Conservation (phyloP, 176 grass and related monocot genomes). For the Carex kokanica region DNA sequence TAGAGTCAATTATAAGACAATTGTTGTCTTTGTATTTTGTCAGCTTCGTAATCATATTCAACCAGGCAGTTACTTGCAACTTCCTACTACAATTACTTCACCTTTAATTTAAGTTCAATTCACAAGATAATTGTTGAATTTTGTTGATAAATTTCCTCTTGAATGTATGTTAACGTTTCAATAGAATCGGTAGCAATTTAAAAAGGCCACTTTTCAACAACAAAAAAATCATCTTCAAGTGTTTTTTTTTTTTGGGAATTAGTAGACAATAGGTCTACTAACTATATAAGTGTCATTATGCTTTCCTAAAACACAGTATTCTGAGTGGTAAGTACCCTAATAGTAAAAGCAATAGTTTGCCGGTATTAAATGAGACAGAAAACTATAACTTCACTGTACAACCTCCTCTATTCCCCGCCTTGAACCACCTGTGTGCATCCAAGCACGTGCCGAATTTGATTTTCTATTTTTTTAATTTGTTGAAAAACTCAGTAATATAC, state of each 20-base stretch:
- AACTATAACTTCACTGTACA: not conserved
- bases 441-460: not conserved
- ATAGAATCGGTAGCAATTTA: no score
- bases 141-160: conserved; percentile 2
- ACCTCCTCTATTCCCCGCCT: not conserved
- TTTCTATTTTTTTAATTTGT: not conserved
- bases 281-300: not conserved
- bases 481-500: not conserved
- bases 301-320: not conserved
- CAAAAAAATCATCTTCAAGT: not conserved
- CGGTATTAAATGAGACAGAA: not conserved
- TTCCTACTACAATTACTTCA: not conserved
- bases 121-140: not conserved
- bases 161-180: not conserved
- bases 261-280: not conserved
- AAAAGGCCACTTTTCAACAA: not conserved
- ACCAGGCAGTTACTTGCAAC: not conserved
- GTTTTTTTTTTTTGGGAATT: not conserved
- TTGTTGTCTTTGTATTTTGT: not conserved
- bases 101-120: not conserved
- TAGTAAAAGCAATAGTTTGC: not conserved
- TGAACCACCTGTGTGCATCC: not conserved
- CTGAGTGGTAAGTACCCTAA: not conserved
- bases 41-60: not conserved
- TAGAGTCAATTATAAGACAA: not conserved